Conservation (phyloP, 78 protist genomes). For the Polysphondylium violaceum region DNA sequence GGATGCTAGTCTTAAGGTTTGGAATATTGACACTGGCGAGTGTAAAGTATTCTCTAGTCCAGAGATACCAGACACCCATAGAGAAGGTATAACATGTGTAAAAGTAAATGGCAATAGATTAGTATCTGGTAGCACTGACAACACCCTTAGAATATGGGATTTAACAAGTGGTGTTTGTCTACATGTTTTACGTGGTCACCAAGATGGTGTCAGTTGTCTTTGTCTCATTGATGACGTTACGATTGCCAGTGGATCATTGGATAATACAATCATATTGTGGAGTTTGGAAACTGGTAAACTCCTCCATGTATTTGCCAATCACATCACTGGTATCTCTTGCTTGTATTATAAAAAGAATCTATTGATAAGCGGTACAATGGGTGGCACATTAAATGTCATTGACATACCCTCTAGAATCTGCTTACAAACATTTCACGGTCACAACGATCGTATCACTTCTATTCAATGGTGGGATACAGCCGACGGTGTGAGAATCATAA, state of each 20-base stretch:
- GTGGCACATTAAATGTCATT: slow-evolving; percentile 54
- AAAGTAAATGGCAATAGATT: slow-evolving; percentile 27
- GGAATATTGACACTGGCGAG: slow-evolving; percentile 62
- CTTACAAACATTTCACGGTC: slow-evolving; percentile 49
- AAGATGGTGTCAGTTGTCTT: slow-evolving; percentile 68
- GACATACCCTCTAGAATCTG: slow-evolving; percentile 57
- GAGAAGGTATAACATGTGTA: slow-evolving; percentile 51
- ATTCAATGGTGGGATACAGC: slow-evolving; percentile 78
- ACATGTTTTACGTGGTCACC: slow-evolving; percentile 34
- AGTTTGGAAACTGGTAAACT: slow-evolving; percentile 46
- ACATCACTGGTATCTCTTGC: slow-evolving; percentile 59
- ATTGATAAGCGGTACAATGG: slow-evolving; percentile 65
- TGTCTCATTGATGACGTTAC: slow-evolving; percentile 41
- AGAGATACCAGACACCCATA: slow-evolving; percentile 30
- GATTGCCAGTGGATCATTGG: slow-evolving; percentile 62
- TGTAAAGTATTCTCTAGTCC: slow-evolving; percentile 1
- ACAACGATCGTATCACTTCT: slow-evolving; percentile 44
- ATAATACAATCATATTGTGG: slow-evolving; percentile 61
- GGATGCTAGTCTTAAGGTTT: slow-evolving; percentile 40
- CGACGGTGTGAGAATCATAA: slow-evolving; percentile 30
- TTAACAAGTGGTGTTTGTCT: slow-evolving; percentile 47
- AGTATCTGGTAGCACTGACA: slow-evolving; percentile 65
- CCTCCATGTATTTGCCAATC: slow-evolving; percentile 12
- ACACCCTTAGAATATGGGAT: slow-evolving; percentile 54
- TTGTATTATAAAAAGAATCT: slow-evolving; percentile 51